These are phyloP conservation scores for Hamamelis virginiana DNA, from an alignment of 164 flowering plant genomes.

Conservation along the genomic window DNA sequence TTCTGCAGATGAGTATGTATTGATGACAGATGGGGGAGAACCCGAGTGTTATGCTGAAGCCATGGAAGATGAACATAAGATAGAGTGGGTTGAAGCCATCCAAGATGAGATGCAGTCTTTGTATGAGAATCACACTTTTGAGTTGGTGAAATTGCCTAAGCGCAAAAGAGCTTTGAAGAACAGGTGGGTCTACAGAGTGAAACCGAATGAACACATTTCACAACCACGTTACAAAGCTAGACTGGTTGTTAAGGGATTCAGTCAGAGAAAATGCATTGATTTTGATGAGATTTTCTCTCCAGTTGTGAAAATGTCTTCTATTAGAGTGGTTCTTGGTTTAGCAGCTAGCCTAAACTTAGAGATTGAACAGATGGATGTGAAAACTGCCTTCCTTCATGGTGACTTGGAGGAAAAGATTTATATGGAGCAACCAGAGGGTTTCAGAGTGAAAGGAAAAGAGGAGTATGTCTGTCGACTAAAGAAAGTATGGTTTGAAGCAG, in stretches of 20 bases:
- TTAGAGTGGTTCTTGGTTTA: not conserved
- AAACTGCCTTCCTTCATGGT: not conserved
- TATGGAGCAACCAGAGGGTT: not conserved
- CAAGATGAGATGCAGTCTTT: not conserved
- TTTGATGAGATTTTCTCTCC: no score
- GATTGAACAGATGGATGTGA: not conserved
- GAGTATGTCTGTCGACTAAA: conserved; percentile 1
- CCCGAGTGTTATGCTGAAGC: not conserved
- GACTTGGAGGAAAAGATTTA: not conserved
- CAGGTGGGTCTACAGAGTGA: not conserved
- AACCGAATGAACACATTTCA: not conserved
- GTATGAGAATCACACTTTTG: conserved; percentile 4
- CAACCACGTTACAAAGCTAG: not conserved
- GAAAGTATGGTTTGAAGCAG: conserved; percentile 1
- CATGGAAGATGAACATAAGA: not conserved
- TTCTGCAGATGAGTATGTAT: not conserved
- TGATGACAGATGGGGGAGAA: not conserved
- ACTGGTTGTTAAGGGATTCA: not conserved
- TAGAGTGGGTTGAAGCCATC: not conserved
- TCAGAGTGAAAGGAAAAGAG: conserved; percentile 1
- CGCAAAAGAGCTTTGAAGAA: not conserved
- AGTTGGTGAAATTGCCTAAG: conserved; percentile 7
- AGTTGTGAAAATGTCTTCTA: no score
- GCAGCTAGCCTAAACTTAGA: not conserved
- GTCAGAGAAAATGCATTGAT: not conserved